Base-by-base conservation (phyloP, 352 stramenopile genomes). In the Globisporangium megalacanthum region DNA sequence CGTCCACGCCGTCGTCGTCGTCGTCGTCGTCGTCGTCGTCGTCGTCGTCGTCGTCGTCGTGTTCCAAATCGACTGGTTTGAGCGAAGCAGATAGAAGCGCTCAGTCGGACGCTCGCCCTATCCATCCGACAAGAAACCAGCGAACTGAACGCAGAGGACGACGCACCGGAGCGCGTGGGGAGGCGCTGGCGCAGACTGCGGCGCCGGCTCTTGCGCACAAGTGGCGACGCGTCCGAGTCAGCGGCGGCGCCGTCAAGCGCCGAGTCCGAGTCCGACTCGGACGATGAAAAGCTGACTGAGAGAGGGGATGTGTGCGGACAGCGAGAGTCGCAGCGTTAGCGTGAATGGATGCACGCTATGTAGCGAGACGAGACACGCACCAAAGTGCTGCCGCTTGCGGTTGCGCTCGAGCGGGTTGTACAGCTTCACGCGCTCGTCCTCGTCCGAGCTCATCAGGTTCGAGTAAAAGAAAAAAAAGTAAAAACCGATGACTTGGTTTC, bases 381-480 rank as follows among this genome's bases (percentile, higher is more conserved):
- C 79, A 56, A 86, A 82, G 45, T 77, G 70, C 60, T 81, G 69
- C 20, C 74, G 78, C 62, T 87, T 88, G 64, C 69, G 72, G 52
- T 80, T 83, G 64, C 66, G 80, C 55, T 86, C 69, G 19, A 91
- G 72, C 52, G 78, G 61, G 71, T 60, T 88, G 71, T 91, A 91
- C 47, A 91, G 76, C 76, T 82, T 79, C 42, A 91, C 67, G 50
- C 61, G 58, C 14, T 77, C 72, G 1, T 79, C 79, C 11, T 88
- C 77, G 47, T 83, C 77, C 54, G 69, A 75, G 60, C 68, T 80
- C 72, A 81, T 52, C 36, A 13, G 36, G 8, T 25, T 36, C 37
- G 37, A 44, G 37, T 49, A 6, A 13, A n/a, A 49, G 17, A 8
- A 19, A 17, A 14, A 22, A n/a, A 52, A 22, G 22, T 17, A 15